Conservation (phyloP, 352 stramenopile species). For the Saprolegnia diclina region DNA sequence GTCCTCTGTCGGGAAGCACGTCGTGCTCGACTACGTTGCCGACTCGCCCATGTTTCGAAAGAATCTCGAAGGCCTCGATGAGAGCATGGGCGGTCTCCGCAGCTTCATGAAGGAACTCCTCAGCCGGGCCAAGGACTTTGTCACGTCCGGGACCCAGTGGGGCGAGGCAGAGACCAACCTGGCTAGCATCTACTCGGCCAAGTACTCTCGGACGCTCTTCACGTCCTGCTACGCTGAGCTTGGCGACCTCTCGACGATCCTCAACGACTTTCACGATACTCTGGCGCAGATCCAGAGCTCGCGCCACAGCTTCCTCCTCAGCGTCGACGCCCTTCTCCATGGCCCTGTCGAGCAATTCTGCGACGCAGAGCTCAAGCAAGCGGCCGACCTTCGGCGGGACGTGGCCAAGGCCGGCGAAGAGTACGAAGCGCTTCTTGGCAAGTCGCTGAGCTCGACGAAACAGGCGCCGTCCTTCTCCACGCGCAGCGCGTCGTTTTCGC, state of each 20-base stretch:
- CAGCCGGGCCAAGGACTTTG: conserved; percentile 69
- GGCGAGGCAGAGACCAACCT: conserved; percentile 66
- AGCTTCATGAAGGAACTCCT: conserved; percentile 67
- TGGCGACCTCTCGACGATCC: conserved; percentile 53
- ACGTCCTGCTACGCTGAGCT: conserved; percentile 53
- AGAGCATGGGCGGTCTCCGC: conserved; percentile 58
- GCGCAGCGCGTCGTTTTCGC: not conserved
- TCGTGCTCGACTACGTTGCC: conserved; percentile 80
- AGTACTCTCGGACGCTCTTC: conserved; percentile 81
- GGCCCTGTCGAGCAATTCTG: conserved; percentile 58
- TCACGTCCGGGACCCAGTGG: conserved; percentile 50
- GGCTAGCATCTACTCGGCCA: conserved; percentile 63
- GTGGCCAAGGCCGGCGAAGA: conserved; percentile 63
- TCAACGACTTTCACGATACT: conserved; percentile 79
- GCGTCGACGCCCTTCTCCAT: conserved; percentile 69
- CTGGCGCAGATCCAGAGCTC: conserved; percentile 77
- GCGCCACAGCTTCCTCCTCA: conserved; percentile 73
- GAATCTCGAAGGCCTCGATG: conserved; percentile 73
- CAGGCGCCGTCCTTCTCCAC: not conserved
- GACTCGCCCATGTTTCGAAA: conserved; percentile 83
- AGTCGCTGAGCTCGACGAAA: conserved; percentile 42
- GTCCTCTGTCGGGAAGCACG: conserved; percentile 46
- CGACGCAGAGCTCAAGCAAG: conserved; percentile 71
- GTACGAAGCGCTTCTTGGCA: conserved; percentile 76
- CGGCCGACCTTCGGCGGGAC: conserved; percentile 59